phyloP scores from a whole-genome alignment of 331 rosid genomes.

The Quercus tomentella region DNA sequence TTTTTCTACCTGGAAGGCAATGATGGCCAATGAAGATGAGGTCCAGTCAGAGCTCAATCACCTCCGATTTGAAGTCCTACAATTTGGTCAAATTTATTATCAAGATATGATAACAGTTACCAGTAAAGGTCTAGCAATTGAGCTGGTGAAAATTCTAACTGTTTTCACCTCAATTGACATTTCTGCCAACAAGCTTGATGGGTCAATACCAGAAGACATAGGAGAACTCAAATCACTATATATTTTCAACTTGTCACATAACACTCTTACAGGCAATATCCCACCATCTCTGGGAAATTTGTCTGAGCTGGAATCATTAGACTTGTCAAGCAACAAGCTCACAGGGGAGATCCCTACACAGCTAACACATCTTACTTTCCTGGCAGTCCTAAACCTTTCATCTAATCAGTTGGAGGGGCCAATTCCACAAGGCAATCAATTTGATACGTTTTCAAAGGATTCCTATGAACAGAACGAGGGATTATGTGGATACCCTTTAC shows the following conservation, averaged over 20 bases:
- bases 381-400: slow-evolving; percentile 48
- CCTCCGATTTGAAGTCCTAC: slow-evolving; percentile 15
- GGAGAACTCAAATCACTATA: slow-evolving; percentile 13
- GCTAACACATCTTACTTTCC: slow-evolving; percentile 27
- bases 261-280: slow-evolving; percentile 16
- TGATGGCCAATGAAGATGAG: neutral
- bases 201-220: slow-evolving; percentile 13
- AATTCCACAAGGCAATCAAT: slow-evolving; percentile 46
- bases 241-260: slow-evolving; percentile 31
- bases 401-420: slow-evolving; percentile 26
- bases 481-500: slow-evolving; percentile 50
- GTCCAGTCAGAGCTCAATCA: neutral
- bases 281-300: slow-evolving; percentile 23
- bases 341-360: neutral
- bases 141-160: slow-evolving; percentile 44
- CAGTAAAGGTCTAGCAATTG: slow-evolving; percentile 41
- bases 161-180: slow-evolving; percentile 56
- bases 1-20: slow-evolving; percentile 12
- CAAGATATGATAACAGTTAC: slow-evolving; percentile 49
- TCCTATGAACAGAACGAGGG: slow-evolving; percentile 34
- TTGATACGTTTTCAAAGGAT: slow-evolving; percentile 22
- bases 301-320: slow-evolving; percentile 24
- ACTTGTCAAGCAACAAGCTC: slow-evolving; percentile 30
- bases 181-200: slow-evolving; percentile 48
- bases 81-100: slow-evolving; percentile 12